phyloP scores from a whole-genome alignment of 1,284 basidiomycete species.

The Moniliella sp. region DNA sequence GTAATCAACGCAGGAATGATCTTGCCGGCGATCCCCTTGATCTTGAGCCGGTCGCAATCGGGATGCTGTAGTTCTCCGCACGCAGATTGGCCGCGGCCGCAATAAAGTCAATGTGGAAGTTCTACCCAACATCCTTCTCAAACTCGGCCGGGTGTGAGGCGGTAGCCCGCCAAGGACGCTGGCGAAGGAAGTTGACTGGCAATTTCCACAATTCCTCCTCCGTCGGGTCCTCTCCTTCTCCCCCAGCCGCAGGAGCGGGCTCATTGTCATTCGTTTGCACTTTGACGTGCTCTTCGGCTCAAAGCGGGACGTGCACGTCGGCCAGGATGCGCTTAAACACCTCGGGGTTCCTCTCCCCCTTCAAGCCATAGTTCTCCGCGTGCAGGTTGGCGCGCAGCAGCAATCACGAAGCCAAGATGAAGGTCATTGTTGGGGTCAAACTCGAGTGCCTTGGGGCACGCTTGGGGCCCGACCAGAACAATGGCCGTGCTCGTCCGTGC shows the following conservation, averaged over 20 bases:
- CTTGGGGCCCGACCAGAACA: constrained; percentile 64
- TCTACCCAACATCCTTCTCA: constrained; percentile 96
- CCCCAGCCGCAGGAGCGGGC: constrained; percentile 39
- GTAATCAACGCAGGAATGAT: constrained; percentile 99
- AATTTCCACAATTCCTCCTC: constrained; percentile 17
- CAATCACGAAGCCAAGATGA: constrained; percentile 71
- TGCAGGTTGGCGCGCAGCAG: constrained; percentile 89
- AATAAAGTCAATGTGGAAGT: constrained; percentile 97
- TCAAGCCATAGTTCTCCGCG: constrained; percentile 90
- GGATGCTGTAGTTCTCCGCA: constrained; percentile 83
- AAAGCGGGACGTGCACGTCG: constrained; percentile 73
- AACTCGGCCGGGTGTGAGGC: constrained; percentile 85
- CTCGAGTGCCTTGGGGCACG: constrained; percentile 73
- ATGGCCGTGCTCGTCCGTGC: constrained; percentile 63
- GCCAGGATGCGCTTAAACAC: constrained; percentile 67
- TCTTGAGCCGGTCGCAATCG: constrained; percentile 72
- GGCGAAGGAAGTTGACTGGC: constrained; percentile 23
- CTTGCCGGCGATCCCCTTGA: constrained; percentile 97
- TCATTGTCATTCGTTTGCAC: constrained; percentile 90
- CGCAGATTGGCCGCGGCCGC: constrained; percentile 91
- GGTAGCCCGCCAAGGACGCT: constrained; percentile 66
- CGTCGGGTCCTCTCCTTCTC: too few relatives aligned
- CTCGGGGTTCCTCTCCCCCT: constrained; percentile 60
- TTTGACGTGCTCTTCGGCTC: constrained; percentile 68
- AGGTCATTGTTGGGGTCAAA: constrained; percentile 66